phyloP scores from a whole-genome alignment of 495 filamentous ascomycete genomes.

The Talaromyces thailandensis region DNA sequence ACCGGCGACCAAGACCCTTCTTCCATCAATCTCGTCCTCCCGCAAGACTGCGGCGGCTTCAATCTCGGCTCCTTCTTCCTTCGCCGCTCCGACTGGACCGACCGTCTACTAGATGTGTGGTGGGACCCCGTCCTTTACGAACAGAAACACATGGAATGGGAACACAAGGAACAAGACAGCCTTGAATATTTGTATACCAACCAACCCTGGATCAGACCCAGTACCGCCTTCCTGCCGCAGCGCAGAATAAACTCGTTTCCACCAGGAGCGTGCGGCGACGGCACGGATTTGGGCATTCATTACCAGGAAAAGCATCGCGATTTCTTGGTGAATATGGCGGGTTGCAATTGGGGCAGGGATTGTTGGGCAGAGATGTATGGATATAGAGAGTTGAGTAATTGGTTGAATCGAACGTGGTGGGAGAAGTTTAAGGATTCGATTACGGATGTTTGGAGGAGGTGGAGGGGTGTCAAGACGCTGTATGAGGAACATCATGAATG shows the following conservation, averaged over 20 bases:
- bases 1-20: constrained; percentile 62
- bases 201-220: constrained; percentile 87
- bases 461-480: not conserved
- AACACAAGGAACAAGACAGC: constrained; percentile 96
- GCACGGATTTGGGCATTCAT: constrained; percentile 66
- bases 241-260: constrained; percentile 93
- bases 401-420: constrained; percentile 74
- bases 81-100: constrained; percentile 74
- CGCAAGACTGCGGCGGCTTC: constrained; percentile 94
- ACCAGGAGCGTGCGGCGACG: constrained; percentile 75
- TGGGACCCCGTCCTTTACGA: constrained; percentile 98
- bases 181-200: constrained; percentile 84
- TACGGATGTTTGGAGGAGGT: constrained; percentile 13
- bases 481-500: constrained; percentile 7
- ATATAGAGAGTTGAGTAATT: constrained; percentile 81
- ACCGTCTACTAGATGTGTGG: constrained; percentile 91
- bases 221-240: constrained; percentile 84
- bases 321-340: constrained; percentile 98
- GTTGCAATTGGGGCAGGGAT: constrained; percentile 91
- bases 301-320: constrained; percentile 80
- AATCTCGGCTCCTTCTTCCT: constrained; percentile 96
- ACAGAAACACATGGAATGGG: constrained; percentile 98
- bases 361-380: constrained; percentile 97
- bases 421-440: constrained; percentile 43
- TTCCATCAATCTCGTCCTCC: constrained; percentile 79